phyloP scores from a whole-genome alignment of 768 basidiomycete genomes.

The Serpula lacrymans region DNA sequence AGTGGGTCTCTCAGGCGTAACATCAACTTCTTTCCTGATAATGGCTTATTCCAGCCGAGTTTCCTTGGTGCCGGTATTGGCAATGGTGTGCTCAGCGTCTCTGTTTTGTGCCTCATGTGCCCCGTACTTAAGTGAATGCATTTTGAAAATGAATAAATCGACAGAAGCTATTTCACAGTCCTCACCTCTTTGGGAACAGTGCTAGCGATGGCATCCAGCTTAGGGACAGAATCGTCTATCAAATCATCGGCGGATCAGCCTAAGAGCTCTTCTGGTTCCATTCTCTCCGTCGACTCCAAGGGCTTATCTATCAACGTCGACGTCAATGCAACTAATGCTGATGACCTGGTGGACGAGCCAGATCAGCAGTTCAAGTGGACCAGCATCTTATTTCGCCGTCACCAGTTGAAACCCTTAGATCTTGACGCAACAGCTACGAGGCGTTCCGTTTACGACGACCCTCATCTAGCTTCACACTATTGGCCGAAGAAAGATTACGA shows the following conservation, averaged over 20 bases:
- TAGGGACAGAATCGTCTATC: too few species aligned
- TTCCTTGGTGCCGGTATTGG: background rate
- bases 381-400: slow-evolving; percentile 5
- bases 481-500: slow-evolving; percentile 53
- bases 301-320: too few species aligned
- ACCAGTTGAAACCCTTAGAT: slow-evolving; percentile 6
- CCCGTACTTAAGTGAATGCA: slow-evolving; percentile 4
- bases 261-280: too few species aligned
- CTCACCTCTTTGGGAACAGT: too few species aligned
- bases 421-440: slow-evolving; percentile 44
- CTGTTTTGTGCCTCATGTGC: background rate
- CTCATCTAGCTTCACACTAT: slow-evolving; percentile 37
- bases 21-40: background rate
- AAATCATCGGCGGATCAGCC: too few species aligned
- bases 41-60: background rate
- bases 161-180: too few species aligned
- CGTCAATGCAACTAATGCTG: too few species aligned
- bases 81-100: background rate
- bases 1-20: background rate
- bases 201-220: too few species aligned
- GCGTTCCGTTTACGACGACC: slow-evolving; percentile 52
- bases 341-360: slow-evolving; percentile 9
- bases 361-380: slow-evolving; percentile 7
- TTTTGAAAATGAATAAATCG: too few species aligned
- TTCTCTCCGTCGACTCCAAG: too few species aligned